Percentiles rank a stretch among this genome's conserved stretches.
phyloP scores from a whole-genome alignment of 768 basidiomycete species.

The Lepiota subincarnata region DNA sequence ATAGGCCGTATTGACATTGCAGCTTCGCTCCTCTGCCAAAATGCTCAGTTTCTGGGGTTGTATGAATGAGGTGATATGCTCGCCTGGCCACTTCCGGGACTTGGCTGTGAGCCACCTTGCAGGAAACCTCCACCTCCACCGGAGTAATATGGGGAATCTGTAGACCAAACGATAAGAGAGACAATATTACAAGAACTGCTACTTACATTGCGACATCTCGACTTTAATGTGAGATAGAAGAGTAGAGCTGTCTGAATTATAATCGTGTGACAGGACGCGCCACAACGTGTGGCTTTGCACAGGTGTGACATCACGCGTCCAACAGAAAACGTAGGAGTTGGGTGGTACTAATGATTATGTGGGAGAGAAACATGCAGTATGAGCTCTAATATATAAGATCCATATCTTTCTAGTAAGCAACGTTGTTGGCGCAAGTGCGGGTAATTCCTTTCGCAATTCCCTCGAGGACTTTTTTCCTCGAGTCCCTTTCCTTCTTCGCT shows the following conservation, averaged over 20 bases:
- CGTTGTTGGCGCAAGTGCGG: slow-evolving; percentile 44
- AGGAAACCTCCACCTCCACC: slow-evolving; percentile 50
- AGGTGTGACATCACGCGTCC: slow-evolving; percentile 8
- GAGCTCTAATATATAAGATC: neutral
- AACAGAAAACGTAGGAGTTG: neutral
- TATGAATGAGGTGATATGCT: slow-evolving; percentile 11
- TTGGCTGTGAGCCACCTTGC: slow-evolving; percentile 53
- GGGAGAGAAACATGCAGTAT: neutral
- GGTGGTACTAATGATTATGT: slow-evolving; percentile 1
- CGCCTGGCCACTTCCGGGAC: slow-evolving; percentile 54
- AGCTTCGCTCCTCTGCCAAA: slow-evolving; percentile 31
- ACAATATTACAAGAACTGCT: neutral
- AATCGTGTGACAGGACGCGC: neutral
- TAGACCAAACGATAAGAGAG: neutral
- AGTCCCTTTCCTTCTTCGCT: slow-evolving; percentile 63
- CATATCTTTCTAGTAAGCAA: slow-evolving; percentile 6
- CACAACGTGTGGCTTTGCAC: neutral
- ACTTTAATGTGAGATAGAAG: slow-evolving; percentile 6
- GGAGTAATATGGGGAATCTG: slow-evolving; percentile 36
- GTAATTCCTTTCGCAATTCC: slow-evolving; percentile 67
- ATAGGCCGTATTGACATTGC: slow-evolving; percentile 56
- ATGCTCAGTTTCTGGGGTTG: neutral
- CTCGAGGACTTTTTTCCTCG: slow-evolving; percentile 67
- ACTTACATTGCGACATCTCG: slow-evolving; percentile 44
- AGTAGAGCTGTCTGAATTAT: neutral